Conservation (phyloP, 768 basidiomycete species). For the Tylopilus subfusipes region DNA sequence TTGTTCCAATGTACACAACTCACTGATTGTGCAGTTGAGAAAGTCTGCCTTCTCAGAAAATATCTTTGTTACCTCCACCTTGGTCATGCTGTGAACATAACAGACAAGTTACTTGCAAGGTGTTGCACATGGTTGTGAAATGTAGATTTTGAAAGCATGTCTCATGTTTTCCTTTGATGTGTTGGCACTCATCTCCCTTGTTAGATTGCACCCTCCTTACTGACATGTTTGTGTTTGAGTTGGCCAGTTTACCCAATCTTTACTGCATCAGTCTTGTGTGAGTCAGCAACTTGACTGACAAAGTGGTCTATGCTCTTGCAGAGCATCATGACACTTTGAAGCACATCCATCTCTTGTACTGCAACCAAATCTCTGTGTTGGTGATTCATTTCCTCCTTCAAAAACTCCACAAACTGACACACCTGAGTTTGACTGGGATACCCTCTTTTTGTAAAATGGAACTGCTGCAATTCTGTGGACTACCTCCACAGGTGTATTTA, state of each 20-base stretch:
- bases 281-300: constrained; percentile 89
- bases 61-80: constrained; percentile 93
- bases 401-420: constrained; percentile 86
- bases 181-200: constrained; percentile 9
- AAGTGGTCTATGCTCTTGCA: constrained; percentile 84
- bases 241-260: constrained; percentile 83
- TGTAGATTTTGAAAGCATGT: constrained; percentile 93
- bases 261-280: constrained; percentile 93
- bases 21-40: constrained; percentile 79
- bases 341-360: constrained; percentile 95
- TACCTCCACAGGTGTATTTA: constrained; percentile 72
- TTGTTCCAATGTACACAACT: constrained; percentile 78
- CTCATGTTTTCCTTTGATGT: background rate
- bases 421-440: constrained; percentile 95
- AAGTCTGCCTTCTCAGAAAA: constrained; percentile 84
- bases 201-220: constrained; percentile 83
- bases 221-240: constrained; percentile 91
- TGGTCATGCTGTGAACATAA: constrained; percentile 87
- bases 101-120: constrained; percentile 80
- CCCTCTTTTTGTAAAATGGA: constrained; percentile 83
- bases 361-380: constrained; percentile 89
- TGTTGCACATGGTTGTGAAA: constrained; percentile 89
- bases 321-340: constrained; percentile 85
- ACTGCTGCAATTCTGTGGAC: constrained; percentile 85
- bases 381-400: constrained; percentile 89